These are phyloP conservation scores for Boletellus deceptivus DNA, from an alignment of 1,284 basidiomycete genomes.

Conservation along the genomic window DNA sequence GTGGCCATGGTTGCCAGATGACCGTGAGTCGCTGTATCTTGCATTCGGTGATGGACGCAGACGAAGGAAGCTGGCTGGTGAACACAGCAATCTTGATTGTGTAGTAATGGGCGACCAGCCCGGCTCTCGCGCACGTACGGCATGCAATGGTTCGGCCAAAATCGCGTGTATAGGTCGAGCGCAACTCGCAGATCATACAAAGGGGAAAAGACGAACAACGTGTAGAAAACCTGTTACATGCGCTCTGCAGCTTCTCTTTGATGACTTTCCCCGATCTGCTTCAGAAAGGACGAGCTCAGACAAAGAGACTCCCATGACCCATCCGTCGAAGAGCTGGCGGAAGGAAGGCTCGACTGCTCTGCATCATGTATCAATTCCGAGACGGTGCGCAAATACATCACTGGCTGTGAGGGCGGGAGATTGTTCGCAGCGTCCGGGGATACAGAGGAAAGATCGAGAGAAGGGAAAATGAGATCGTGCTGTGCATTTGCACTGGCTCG, in stretches of 20 bases:
- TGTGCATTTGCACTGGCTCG: constrained; percentile 22
- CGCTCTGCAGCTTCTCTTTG: not conserved
- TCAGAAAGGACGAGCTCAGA: constrained; percentile 22
- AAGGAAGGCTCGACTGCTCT: constrained; percentile 1
- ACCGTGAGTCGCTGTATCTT: not conserved
- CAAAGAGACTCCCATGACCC: constrained; percentile 21
- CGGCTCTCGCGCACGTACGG: not conserved
- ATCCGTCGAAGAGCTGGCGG: not conserved
- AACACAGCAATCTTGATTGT: constrained; percentile 1
- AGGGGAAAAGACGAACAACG: not conserved
- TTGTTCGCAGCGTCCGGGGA: constrained; percentile 7
- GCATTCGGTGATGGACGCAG: not conserved
- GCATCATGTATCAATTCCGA: constrained; percentile 24
- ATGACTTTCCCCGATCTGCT: constrained; percentile 4
- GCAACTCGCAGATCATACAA: constrained; percentile 3
- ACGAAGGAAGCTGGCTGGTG: no score
- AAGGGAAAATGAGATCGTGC: constrained; percentile 61
- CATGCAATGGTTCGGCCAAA: not conserved
- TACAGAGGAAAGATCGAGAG: constrained; percentile 58
- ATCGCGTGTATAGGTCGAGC: not conserved
- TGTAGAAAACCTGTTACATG: not conserved
- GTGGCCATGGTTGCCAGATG: not conserved
- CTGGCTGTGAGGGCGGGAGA: constrained; percentile 15
- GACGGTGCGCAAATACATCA: constrained; percentile 21
- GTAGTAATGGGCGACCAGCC: not conserved